A percentile compares a stretch with the other conserved stretches of the same genome.
Conservation (phyloP, 2,329 filamentous ascomycete genomes). For the Fusarium succisae region DNA sequence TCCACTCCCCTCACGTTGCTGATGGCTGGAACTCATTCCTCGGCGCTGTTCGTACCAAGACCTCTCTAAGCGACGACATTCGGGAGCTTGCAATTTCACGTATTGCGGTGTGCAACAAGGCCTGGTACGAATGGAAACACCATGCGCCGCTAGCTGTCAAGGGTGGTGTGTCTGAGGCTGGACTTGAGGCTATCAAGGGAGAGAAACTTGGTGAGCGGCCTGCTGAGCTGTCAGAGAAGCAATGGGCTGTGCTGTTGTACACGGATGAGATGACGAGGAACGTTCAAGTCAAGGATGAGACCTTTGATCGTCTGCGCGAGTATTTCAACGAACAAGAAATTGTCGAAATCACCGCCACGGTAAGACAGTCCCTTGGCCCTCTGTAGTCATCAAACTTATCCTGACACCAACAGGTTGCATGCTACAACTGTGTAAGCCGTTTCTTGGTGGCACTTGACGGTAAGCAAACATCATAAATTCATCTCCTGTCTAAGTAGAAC, state of each 20-base stretch:
- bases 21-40: slow-evolving; percentile 80
- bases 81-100: slow-evolving; percentile 84
- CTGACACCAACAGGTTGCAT: slow-evolving; percentile 62
- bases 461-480: slow-evolving; percentile 49
- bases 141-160: slow-evolving; percentile 74
- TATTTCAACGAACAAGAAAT: slow-evolving; percentile 76
- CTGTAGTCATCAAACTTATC: neutral
- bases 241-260: slow-evolving; percentile 76
- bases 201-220: slow-evolving; percentile 45
- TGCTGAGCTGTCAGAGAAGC: slow-evolving; percentile 61
- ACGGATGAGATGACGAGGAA: slow-evolving; percentile 85
- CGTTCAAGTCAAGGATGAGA: slow-evolving; percentile 73
- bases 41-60: slow-evolving; percentile 67
- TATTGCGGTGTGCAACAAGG: slow-evolving; percentile 81
- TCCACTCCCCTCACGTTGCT: slow-evolving; percentile 78
- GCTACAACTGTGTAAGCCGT: slow-evolving; percentile 86
- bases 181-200: slow-evolving; percentile 56
- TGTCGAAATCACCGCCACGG: slow-evolving; percentile 82
- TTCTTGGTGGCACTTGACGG: slow-evolving; percentile 85
- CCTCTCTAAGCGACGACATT: slow-evolving; percentile 61
- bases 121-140: slow-evolving; percentile 87
- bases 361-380: slow-evolving; percentile 48
- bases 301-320: slow-evolving; percentile 70
- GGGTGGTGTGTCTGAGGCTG: slow-evolving; percentile 65
- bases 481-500: slow-evolving; percentile 23